Evolutionary conservation across 495 filamentous ascomycete species (phyloP), one percentile per base, ranked within the genome.

Genomic region (Alectoria sarmentosa): DNA sequence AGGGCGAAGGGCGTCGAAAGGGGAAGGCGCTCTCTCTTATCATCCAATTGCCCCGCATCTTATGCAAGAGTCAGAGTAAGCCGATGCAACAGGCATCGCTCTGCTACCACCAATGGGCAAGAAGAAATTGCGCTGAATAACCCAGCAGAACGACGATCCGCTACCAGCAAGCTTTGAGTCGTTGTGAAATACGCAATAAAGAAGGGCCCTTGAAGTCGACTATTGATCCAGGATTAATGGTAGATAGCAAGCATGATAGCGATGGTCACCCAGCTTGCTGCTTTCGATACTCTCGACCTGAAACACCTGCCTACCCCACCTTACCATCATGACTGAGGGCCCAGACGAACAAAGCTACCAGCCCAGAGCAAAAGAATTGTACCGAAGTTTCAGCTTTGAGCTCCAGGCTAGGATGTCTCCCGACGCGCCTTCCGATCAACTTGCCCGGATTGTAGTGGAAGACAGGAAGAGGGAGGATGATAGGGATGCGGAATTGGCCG

Each of bases 331-430:
- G 56, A 15, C 9, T 8, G 34, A 58, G 4, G 56, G 23, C 6
- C 21, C 34, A 38, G 56, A 58, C 26, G 44, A 48, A 6, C 3
- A 48, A 48, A 48, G 21, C 28, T 56, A 56, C 28, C 54, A 32
- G 1, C 21, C 61, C 15, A 37, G 14, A 26, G 61, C 49, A 41
- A 39, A 44, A 17, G 49, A 60, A 8, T 7, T 65, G 30, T 57
- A 42, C 46, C 23, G 55, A 34, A 65, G 56, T 32, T 65, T 65
- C 39, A 65, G 63, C 63, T 65, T 65, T 49, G 63, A 65, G 21
- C 36, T 65, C 26, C 39, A 65, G 32, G 58, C 55, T 36, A 55
- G 28, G 46, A 65, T 60, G 38, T 38, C 62, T 13, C 59, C 39
- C 28, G 23, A 63, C 36, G 23, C 44, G 30, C 62, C 65, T 37